Percentiles rank a stretch among this genome's conserved stretches.
phyloP scores from a whole-genome alignment of 164 flowering plant species.

The Taxillus chinensis region DNA sequence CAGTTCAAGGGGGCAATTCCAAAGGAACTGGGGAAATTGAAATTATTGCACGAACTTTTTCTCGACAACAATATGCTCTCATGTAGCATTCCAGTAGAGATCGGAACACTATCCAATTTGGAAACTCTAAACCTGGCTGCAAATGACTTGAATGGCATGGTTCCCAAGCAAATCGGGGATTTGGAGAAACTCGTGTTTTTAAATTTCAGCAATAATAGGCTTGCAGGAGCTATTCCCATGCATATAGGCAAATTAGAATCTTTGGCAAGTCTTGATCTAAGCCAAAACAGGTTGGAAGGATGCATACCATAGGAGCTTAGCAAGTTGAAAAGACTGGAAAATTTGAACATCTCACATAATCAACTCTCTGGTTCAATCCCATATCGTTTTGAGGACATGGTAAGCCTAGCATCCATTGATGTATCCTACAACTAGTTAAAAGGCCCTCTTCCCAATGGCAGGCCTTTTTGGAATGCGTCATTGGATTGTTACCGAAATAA shows the following conservation, averaged over 20 bases:
- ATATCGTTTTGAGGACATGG: background rate
- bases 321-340: background rate
- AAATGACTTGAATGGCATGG: background rate
- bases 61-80: background rate
- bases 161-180: background rate
- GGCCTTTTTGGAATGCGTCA: background rate
- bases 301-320: background rate
- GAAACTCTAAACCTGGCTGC: background rate
- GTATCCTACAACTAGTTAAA: background rate
- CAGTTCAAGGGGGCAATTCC: background rate
- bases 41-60: background rate
- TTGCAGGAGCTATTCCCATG: background rate
- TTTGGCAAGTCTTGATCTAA: background rate
- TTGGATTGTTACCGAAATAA: background rate
- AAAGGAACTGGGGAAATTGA: background rate
- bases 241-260: background rate
- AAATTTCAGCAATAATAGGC: background rate
- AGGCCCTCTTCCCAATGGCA: background rate
- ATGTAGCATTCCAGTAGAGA: background rate
- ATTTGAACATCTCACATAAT: background rate
- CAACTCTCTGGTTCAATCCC: background rate
- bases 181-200: background rate
- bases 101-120: background rate
- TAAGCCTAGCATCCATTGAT: background rate
- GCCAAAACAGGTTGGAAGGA: background rate